These are phyloP conservation scores for Leccinum longicurvipes DNA, from an alignment of 768 basidiomycete species.

Conservation along the genomic window DNA sequence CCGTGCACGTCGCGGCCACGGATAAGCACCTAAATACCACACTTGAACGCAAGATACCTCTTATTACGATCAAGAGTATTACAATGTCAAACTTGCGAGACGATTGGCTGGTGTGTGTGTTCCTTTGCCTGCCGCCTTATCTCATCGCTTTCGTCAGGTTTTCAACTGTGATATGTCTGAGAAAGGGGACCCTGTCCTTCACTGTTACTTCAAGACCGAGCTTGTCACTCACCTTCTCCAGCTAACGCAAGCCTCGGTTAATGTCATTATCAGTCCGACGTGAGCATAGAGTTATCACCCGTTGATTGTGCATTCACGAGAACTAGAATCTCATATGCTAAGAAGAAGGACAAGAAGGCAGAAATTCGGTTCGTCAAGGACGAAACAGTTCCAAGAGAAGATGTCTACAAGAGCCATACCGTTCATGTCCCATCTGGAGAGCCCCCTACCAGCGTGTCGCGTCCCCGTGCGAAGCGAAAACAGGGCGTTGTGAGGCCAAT, in stretches of 20 bases:
- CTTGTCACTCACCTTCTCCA: slow-evolving; percentile 78
- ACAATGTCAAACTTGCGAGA: slow-evolving; percentile 87
- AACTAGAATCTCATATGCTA: slow-evolving; percentile 76
- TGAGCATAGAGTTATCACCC: slow-evolving; percentile 39
- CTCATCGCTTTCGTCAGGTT: slow-evolving; percentile 43
- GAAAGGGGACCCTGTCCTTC: slow-evolving; percentile 93
- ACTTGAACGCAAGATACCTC: slow-evolving; percentile 84
- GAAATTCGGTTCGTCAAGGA: slow-evolving; percentile 87
- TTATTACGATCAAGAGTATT: slow-evolving; percentile 84
- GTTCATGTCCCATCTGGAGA: slow-evolving; percentile 90
- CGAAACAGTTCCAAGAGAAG: slow-evolving; percentile 74
- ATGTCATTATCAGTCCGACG: slow-evolving; percentile 72
- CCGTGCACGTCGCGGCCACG: slow-evolving; percentile 72
- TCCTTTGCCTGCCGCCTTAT: background rate
- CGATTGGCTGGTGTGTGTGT: slow-evolving; percentile 80
- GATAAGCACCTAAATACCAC: slow-evolving; percentile 56
- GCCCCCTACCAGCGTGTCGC: slow-evolving; percentile 73
- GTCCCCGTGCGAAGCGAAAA: slow-evolving; percentile 83
- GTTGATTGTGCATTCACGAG: slow-evolving; percentile 11
- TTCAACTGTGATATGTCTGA: slow-evolving; percentile 78
- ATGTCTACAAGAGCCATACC: slow-evolving; percentile 89
- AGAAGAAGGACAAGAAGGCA: slow-evolving; percentile 96
- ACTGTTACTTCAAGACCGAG: slow-evolving; percentile 95
- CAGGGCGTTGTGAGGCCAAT: slow-evolving; percentile 83
- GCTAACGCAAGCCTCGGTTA: slow-evolving; percentile 73